phyloP scores from a whole-genome alignment of 495 filamentous ascomycete genomes.

The Tuber melanosporum region DNA sequence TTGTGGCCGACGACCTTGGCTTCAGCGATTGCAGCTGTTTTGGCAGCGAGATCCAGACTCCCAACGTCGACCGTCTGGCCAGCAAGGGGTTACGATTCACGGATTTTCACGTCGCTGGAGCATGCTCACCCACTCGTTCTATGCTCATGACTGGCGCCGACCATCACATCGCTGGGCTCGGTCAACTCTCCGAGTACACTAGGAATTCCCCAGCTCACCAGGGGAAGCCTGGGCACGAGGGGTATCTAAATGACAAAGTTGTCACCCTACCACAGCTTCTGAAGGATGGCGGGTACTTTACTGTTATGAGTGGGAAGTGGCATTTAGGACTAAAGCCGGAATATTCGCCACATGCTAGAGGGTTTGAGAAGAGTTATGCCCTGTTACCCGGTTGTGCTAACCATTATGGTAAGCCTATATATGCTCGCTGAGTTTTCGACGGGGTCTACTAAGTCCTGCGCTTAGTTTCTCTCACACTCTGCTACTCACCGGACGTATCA shows the following conservation, averaged over 20 bases:
- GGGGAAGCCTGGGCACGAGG: constrained; percentile 60
- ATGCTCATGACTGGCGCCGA: constrained; percentile 57
- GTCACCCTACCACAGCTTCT: constrained; percentile 58
- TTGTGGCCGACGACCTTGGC: constrained; percentile 58
- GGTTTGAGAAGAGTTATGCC: constrained; percentile 47
- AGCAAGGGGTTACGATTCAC: constrained; percentile 54
- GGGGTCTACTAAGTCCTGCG: not conserved
- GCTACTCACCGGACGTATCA: not conserved
- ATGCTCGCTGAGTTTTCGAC: not conserved
- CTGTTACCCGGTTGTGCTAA: constrained; percentile 50
- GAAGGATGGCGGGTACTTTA: constrained; percentile 57
- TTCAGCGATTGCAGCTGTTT: constrained; percentile 59
- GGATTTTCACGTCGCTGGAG: constrained; percentile 58
- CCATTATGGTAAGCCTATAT: constrained; percentile 51
- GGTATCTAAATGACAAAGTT: constrained; percentile 58
- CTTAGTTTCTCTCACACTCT: constrained; percentile 18
- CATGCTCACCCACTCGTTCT: constrained; percentile 58
- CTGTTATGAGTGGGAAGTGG: constrained; percentile 60
- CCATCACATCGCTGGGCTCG: constrained; percentile 50
- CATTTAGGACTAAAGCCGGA: constrained; percentile 48
- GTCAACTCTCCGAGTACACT: constrained; percentile 46
- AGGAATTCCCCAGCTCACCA: constrained; percentile 36
- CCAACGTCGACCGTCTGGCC: constrained; percentile 55
- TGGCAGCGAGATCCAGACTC: constrained; percentile 59
- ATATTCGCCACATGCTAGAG: constrained; percentile 45